These are phyloP conservation scores for Cutaneotrichosporon mucoides DNA, from an alignment of 1,284 basidiomycete species.

Conservation along the genomic window DNA sequence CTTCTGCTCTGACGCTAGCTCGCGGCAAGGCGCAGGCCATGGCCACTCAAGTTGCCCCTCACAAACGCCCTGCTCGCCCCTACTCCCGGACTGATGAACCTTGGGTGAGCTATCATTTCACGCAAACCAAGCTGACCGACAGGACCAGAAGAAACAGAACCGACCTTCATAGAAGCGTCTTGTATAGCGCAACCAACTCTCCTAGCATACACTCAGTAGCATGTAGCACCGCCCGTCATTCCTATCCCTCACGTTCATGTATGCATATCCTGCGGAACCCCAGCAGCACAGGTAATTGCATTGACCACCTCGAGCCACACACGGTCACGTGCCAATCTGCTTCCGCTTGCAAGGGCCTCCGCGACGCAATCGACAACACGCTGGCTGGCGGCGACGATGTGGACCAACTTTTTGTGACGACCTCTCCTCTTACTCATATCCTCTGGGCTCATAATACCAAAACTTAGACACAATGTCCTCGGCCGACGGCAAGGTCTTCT, in stretches of 20 bases:
- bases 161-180: too few species aligned
- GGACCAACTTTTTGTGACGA: background rate
- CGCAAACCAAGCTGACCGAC: background rate
- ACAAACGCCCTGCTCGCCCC: conserved; percentile 36
- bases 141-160: conserved; percentile 15
- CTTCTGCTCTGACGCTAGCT: conserved; percentile 18
- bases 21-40: conserved; percentile 23
- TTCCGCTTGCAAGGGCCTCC: too few species aligned
- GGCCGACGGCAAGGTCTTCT: conserved; percentile 51
- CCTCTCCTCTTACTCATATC: background rate
- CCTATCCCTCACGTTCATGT: too few species aligned
- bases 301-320: too few species aligned
- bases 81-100: conserved; percentile 37
- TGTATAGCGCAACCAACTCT: too few species aligned
- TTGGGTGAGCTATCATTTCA: conserved; percentile 33
- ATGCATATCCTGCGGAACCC: too few species aligned
- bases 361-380: too few species aligned
- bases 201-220: too few species aligned
- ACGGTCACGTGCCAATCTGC: too few species aligned
- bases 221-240: too few species aligned
- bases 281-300: too few species aligned
- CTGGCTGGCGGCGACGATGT: too few species aligned
- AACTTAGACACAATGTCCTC: background rate
- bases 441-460: conserved; percentile 13
- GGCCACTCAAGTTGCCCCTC: conserved; percentile 38